Evolutionary conservation across 495 filamentous ascomycete genomes (phyloP).

Genomic region (Daldinia caldariorum): DNA sequence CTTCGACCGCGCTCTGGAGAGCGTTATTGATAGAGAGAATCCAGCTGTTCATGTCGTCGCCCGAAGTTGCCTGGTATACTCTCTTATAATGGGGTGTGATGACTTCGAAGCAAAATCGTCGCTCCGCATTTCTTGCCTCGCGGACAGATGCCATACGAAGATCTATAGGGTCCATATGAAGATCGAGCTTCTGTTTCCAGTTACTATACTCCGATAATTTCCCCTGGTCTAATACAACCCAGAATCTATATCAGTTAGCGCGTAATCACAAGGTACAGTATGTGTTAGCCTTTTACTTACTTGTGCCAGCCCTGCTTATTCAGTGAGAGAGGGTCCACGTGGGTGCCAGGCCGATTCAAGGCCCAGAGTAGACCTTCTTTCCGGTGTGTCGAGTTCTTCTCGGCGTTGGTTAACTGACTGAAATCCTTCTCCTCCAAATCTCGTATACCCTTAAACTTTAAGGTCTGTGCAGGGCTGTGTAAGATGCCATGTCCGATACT

Average conservation of each 20-base stretch:
- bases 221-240: conserved; percentile 97
- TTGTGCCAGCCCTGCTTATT: conserved; percentile 99
- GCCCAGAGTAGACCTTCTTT: conserved; percentile 98
- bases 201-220: conserved; percentile 98
- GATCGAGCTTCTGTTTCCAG: conserved; percentile 96
- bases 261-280: background rate
- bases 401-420: conserved; percentile 53
- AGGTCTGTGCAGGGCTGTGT: conserved; percentile 65
- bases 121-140: conserved; percentile 91
- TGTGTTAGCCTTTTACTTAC: conserved; percentile 63
- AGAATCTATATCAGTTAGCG: conserved; percentile 71
- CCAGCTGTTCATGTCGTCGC: conserved; percentile 98
- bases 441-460: conserved; percentile 85
- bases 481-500: conserved; percentile 50
- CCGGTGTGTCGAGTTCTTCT: conserved; percentile 62
- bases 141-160: conserved; percentile 95
- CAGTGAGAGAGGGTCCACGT: conserved; percentile 91
- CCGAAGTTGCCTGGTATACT: conserved; percentile 96
- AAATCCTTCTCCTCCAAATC: conserved; percentile 86
- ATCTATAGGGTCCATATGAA: conserved; percentile 99
- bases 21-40: conserved; percentile 97
- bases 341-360: conserved; percentile 88
- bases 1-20: conserved; percentile 93
- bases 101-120: conserved; percentile 97
- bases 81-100: conserved; percentile 97